Percentiles rank a stretch among this genome's conserved stretches.
Conservation (phyloP, 352 stramenopile genomes). For the Phytophthora multivora region DNA sequence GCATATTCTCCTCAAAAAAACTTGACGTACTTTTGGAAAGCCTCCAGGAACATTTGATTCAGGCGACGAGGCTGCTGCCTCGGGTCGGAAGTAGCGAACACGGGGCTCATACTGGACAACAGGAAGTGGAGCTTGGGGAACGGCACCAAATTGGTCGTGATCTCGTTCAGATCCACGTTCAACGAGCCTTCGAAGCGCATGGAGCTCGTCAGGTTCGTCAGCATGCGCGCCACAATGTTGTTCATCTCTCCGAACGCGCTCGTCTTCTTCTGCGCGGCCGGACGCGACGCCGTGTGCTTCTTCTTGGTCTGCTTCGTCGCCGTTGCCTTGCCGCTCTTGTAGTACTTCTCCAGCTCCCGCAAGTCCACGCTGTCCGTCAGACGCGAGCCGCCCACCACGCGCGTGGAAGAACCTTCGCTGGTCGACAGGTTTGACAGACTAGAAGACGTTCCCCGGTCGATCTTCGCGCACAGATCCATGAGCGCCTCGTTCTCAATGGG, state of each 20-base stretch:
- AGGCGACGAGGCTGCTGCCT: constrained; percentile 60
- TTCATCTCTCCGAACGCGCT: constrained; percentile 99
- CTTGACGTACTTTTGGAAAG: constrained; percentile 58
- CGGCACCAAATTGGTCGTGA: constrained; percentile 99
- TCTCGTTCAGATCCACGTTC: constrained; percentile 99
- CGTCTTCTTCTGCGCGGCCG: constrained; percentile 15
- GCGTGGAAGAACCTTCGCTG: constrained; percentile 3
- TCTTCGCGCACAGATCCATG: constrained; percentile 64
- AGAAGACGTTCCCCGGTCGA: constrained; percentile 23
- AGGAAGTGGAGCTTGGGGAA: constrained; percentile 99
- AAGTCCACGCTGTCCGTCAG: constrained; percentile 57
- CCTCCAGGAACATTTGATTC: constrained; percentile 71
- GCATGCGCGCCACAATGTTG: constrained; percentile 96
- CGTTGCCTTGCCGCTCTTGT: constrained; percentile 38
- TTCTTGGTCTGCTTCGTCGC: constrained; percentile 30
- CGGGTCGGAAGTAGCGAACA: constrained; percentile 50
- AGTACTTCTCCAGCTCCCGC: constrained; percentile 52
- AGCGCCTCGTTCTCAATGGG: constrained; percentile 93
- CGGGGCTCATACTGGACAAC: constrained; percentile 83
- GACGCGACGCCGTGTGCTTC: constrained; percentile 12
- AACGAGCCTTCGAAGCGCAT: constrained; percentile 98
- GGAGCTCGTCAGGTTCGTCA: constrained; percentile 98
- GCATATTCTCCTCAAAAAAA: not conserved
- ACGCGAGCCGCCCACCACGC: constrained; percentile 41
- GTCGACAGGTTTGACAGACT: constrained; percentile 5